phyloP scores from a whole-genome alignment of 75 land plant species.

The Sequoia sempervirens region DNA sequence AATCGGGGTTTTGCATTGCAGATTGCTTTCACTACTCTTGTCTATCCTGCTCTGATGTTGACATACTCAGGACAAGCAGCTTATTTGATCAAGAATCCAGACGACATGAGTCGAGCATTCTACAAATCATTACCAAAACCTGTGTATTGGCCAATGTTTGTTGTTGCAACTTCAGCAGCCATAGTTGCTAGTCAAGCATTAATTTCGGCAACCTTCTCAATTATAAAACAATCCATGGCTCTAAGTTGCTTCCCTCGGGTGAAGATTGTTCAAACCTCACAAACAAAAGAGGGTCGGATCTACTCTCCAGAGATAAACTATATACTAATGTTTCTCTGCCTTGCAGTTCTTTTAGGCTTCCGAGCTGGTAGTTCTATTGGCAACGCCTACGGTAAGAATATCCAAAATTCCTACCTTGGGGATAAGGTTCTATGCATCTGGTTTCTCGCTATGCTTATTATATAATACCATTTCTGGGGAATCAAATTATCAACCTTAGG shows the following conservation, averaged over 20 bases:
- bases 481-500: too few species aligned
- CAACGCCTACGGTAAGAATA: constrained; percentile 50
- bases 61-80: constrained; percentile 58
- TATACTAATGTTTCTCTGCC: constrained; percentile 44
- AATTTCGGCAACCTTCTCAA: constrained; percentile 64
- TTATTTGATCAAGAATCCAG: constrained; percentile 42
- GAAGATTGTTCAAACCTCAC: constrained; percentile 49
- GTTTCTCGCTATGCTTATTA: too few species aligned
- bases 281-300: constrained; percentile 41
- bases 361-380: constrained; percentile 30
- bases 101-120: constrained; percentile 18
- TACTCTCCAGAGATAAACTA: constrained; percentile 63
- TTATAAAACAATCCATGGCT: constrained; percentile 48
- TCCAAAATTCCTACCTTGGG: neutral
- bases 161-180: constrained; percentile 46
- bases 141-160: constrained; percentile 65
- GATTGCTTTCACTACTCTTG: constrained; percentile 40
- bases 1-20: constrained; percentile 13
- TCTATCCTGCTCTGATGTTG: constrained; percentile 36
- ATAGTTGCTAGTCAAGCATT: constrained; percentile 60
- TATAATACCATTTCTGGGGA: too few species aligned
- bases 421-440: too few species aligned
- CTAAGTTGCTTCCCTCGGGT: constrained; percentile 60
- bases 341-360: constrained; percentile 29
- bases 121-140: constrained; percentile 42